phyloP scores from a whole-genome alignment of 306 rosid genomes.

The Datisca glomerata region DNA sequence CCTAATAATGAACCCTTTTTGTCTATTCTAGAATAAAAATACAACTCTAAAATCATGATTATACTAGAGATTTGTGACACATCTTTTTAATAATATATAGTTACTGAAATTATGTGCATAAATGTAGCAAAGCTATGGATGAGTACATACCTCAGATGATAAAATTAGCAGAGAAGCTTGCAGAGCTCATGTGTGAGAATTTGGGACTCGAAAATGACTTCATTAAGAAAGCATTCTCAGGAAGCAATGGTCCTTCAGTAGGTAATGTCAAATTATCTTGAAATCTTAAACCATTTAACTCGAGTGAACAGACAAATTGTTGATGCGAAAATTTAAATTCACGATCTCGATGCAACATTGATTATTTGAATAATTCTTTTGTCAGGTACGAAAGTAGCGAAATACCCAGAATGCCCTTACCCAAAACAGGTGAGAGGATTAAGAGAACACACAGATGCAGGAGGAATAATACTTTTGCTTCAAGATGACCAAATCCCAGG shows the following conservation, averaged over 20 bases:
- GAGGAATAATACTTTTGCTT: constrained; percentile 80
- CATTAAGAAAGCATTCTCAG: constrained; percentile 48
- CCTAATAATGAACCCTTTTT: no score
- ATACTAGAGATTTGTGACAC: no score
- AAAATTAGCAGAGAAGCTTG: constrained; percentile 53
- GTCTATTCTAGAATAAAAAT: no score
- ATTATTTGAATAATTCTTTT: no score
- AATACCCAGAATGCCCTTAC: constrained; percentile 52
- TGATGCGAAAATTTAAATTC: no score
- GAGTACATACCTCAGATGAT: constrained; percentile 51
- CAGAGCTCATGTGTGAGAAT: constrained; percentile 64
- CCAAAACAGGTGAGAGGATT: constrained; percentile 73
- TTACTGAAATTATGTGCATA: constrained; percentile 2
- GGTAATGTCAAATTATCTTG: no score
- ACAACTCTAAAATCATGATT: no score
- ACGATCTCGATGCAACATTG: no score
- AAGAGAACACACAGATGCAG: constrained; percentile 89
- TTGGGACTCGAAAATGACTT: constrained; percentile 44
- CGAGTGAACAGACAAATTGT: no score
- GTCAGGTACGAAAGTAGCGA: constrained; percentile 93
- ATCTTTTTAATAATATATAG: not conserved
- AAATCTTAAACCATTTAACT: no score
- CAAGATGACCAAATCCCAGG: constrained; percentile 88
- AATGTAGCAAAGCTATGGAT: constrained; percentile 54
- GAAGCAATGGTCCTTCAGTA: constrained; percentile 45